Percentiles rank a stretch among this genome's conserved stretches.
Evolutionary conservation across 2,329 filamentous ascomycete species (phyloP).

Genomic region (Verticillium albo-atrum): DNA sequence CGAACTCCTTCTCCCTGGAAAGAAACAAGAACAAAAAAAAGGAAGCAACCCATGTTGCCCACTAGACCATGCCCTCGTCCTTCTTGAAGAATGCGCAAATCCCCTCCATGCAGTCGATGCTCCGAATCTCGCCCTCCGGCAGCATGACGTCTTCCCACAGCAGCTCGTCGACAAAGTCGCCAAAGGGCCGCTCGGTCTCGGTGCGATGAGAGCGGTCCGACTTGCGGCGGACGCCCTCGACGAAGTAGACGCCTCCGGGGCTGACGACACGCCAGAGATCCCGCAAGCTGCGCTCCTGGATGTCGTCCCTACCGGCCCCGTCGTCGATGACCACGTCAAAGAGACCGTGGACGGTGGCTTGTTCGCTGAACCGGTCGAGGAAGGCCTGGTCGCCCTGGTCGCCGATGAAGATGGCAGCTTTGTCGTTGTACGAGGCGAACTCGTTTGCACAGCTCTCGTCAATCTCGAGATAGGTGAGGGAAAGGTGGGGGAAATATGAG

Average conservation of each 20-base stretch:
- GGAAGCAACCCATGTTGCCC: background rate
- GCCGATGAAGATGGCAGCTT: constrained; percentile 32
- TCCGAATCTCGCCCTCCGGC: constrained; percentile 16
- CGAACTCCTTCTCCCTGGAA: background rate
- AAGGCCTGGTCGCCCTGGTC: constrained; percentile 32
- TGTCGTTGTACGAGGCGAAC: constrained; percentile 26
- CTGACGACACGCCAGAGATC: constrained; percentile 29
- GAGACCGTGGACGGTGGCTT: constrained; percentile 9
- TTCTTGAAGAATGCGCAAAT: constrained; percentile 23
- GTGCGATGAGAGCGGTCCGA: constrained; percentile 17
- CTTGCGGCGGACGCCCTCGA: constrained; percentile 26
- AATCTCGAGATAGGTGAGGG: constrained; percentile 37
- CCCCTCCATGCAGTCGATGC: constrained; percentile 23
- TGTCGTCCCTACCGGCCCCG: constrained; percentile 25
- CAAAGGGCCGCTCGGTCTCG: constrained; percentile 17
- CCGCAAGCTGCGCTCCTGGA: constrained; percentile 30
- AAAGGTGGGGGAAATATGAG: constrained; percentile 31
- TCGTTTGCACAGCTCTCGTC: constrained; percentile 28
- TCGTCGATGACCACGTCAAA: constrained; percentile 38
- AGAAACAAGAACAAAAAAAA: background rate
- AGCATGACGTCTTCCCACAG: constrained; percentile 16
- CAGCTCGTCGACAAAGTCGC: constrained; percentile 19
- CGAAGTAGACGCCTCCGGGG: constrained; percentile 28
- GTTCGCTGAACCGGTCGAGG: constrained; percentile 27
- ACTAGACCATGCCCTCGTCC: background rate